Conservation (phyloP, 495 filamentous ascomycete genomes). For the Lineolata rhizophorae region DNA sequence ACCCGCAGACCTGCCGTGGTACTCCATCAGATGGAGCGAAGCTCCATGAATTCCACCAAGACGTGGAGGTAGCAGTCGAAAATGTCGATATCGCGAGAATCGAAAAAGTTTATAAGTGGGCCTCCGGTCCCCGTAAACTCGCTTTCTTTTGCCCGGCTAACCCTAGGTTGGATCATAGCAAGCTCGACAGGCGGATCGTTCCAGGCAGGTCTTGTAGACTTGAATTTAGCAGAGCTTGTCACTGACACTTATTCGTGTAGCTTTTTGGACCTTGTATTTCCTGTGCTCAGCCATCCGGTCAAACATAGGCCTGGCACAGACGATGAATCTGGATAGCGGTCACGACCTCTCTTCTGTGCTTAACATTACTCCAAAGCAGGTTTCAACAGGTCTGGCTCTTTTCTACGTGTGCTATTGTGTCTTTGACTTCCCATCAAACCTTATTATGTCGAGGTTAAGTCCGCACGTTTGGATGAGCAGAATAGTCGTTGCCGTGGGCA, state of each 20-base stretch:
- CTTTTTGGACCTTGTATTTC: conserved; percentile 89
- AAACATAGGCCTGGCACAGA: conserved; percentile 77
- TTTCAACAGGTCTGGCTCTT: conserved; percentile 62
- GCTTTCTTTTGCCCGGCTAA: not conserved
- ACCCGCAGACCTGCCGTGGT: no score
- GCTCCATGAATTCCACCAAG: conserved; percentile 9
- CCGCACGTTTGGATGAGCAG: conserved; percentile 85
- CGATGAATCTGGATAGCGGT: conserved; percentile 49
- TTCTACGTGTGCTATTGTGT: conserved; percentile 85
- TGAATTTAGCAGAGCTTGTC: not conserved
- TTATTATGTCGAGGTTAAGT: conserved; percentile 67
- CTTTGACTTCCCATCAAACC: conserved; percentile 74
- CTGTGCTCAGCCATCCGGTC: conserved; percentile 77
- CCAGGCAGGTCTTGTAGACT: conserved; percentile 24
- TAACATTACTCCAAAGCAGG: conserved; percentile 43
- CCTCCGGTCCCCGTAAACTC: conserved; percentile 2
- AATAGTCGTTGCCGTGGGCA: conserved; percentile 69
- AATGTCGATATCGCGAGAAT: conserved; percentile 29
- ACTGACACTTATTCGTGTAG: conserved; percentile 18
- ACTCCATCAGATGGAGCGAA: not conserved
- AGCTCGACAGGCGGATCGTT: conserved; percentile 67
- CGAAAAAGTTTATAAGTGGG: conserved; percentile 40
- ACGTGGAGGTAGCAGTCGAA: conserved; percentile 21
- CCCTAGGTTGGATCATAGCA: conserved; percentile 25
- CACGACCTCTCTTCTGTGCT: conserved; percentile 52